phyloP scores from a whole-genome alignment of 2,329 filamentous ascomycete species.

The Alternaria solani region DNA sequence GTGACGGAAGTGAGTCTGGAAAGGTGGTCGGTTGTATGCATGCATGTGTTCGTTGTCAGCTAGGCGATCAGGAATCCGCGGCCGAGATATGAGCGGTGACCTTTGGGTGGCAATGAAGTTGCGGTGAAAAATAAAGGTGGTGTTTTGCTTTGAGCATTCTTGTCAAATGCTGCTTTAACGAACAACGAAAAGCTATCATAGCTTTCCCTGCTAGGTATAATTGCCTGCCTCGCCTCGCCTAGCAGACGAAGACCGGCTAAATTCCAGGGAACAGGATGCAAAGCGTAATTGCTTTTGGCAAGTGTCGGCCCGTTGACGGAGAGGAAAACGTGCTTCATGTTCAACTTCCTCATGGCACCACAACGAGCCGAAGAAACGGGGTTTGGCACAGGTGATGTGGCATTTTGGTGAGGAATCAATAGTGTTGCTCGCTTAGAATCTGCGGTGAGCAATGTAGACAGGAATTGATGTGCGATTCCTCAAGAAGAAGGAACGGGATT shows the following conservation, averaged over 20 bases:
- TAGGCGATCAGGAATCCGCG: not conserved
- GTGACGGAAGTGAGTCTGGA: not conserved
- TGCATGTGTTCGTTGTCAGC: not conserved
- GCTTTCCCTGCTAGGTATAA: not conserved
- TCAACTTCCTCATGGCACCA: not conserved
- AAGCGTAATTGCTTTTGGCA: not conserved
- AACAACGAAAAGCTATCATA: not conserved
- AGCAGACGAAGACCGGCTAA: not conserved
- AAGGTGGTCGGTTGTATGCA: not conserved
- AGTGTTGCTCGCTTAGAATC: not conserved
- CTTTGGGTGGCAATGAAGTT: not conserved
- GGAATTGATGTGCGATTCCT: not conserved
- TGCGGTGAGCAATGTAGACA: not conserved
- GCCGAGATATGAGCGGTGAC: not conserved
- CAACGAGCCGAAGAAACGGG: not conserved
- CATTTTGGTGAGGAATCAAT: not conserved
- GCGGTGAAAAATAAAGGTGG: not conserved
- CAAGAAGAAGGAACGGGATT: not conserved
- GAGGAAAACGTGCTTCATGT: not conserved
- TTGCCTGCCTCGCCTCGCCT: not conserved
- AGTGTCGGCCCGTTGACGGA: not conserved
- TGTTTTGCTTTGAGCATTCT: not conserved
- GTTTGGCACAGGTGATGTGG: not conserved
- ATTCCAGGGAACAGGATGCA: not conserved
- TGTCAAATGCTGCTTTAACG: not conserved